Base-by-base conservation (phyloP, 108 stramenopile species). In the Nannochloropsis gaditana region DNA sequence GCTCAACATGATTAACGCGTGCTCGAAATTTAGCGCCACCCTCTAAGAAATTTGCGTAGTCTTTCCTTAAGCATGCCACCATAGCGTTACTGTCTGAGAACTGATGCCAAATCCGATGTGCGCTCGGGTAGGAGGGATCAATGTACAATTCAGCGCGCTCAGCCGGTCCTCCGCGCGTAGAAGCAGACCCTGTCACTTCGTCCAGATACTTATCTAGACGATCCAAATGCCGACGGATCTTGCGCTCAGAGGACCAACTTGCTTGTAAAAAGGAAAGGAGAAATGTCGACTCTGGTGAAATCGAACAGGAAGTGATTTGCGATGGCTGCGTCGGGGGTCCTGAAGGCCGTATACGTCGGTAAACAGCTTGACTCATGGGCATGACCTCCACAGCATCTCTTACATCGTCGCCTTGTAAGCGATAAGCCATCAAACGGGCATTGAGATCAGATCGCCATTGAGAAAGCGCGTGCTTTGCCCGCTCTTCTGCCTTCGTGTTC, bases 351-450 rank as follows among this genome's bases (percentile, higher is more conserved):
- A 73, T 73, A n/a, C 59, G 59, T n/a, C 59, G 4, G 6, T 73
- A 73, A n/a, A 73, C 59, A n/a, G 59, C 59, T 73, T 73, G 59
- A 73, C 59, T 73, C 59, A 73, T 73, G 59, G 59, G 59, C 59
- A 73, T 73, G 59, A n/a, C n/a, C 59, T 73, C 59, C 5, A 73
- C 59, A n/a, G 59, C 19, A 73, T 73, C 59, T 4, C n/a, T 5
- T n/a, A n/a, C 59, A 3, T 73, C 59, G 19, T 73, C 59, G 19
- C 59, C 59, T n/a, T n/a, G 59, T 15, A 73, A n/a, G n/a, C 59
- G 4, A n/a, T 73, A 73, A n/a, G 59, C 59, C 59, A n/a, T n/a
- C 59, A 73, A 73, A 6, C 59, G 59, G 8, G 59, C 4, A n/a
- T 3, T 73, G 4, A 73, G 59, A n/a, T 15, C 8, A 73, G 59